These are phyloP conservation scores for Acanthamoeba royreba DNA, from an alignment of 208 protist genomes.

Conservation along the genomic window DNA sequence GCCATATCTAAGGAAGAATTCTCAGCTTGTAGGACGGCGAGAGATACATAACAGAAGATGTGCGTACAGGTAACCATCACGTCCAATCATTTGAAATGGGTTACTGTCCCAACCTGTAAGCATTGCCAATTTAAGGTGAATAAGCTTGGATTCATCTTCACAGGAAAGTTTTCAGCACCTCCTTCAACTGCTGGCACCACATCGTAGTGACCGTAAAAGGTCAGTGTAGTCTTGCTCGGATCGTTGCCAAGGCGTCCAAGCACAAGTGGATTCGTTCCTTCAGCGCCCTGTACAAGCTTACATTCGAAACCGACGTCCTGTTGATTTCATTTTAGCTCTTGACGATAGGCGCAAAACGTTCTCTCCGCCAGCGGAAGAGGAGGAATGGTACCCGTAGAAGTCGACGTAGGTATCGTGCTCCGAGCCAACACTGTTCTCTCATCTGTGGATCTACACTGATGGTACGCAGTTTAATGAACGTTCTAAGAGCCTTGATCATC, in stretches of 20 bases:
- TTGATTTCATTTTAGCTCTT: background rate
- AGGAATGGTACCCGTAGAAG: background rate
- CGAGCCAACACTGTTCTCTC: slow-evolving; percentile 29
- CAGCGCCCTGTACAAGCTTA: slow-evolving; percentile 24
- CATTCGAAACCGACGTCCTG: slow-evolving; percentile 8
- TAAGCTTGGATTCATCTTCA: background rate
- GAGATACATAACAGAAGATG: too few species aligned
- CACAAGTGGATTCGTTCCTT: slow-evolving; percentile 36
- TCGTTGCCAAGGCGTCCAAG: slow-evolving; percentile 1
- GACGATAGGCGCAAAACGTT: background rate
- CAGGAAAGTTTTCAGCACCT: background rate
- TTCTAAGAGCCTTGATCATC: background rate
- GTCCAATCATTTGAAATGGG: slow-evolving; percentile 42
- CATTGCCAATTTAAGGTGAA: background rate
- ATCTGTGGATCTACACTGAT: slow-evolving; percentile 7
- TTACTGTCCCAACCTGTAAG: background rate
- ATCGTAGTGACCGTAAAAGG: slow-evolving; percentile 66
- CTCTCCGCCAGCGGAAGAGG: background rate
- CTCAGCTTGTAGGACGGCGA: background rate
- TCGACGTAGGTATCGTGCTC: background rate
- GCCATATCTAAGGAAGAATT: slow-evolving; percentile 55
- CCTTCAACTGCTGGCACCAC: slow-evolving; percentile 23
- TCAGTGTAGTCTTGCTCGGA: slow-evolving; percentile 46
- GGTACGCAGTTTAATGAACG: background rate
- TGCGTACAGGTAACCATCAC: slow-evolving; percentile 62